Base-by-base conservation (phyloP, 805 yeast species). In the Myxozyma lipomycoides region DNA sequence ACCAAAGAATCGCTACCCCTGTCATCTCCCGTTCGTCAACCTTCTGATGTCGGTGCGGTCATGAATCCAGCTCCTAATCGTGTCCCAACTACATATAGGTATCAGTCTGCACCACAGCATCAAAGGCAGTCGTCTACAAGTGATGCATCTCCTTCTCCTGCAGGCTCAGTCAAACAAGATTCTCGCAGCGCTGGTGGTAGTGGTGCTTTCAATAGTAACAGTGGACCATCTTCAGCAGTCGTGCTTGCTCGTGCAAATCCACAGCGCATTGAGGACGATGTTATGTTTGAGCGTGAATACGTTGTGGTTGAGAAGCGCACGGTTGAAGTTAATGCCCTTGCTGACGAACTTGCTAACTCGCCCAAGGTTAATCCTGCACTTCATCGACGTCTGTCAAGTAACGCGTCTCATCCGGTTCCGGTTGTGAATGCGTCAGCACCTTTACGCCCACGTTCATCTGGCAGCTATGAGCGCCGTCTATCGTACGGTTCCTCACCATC, bases 301-400 rank as follows among this genome's bases (percentile, higher is more conserved):
- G 98, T 91, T 30, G 95, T 91, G 36, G 90, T 91, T 25, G 98
- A 91, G 66, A 93, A 91, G 66, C 78, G 95, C 44, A 87, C 93
- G 0, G 97, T 91, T 2, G 98, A 93, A 65, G 95, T 91, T 6
- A 91, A 91, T 70, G 91, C 95, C 1, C 74, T 93, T 50, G 98
- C 98, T 2, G 98, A 91, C 67, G 96, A 90, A 65, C 71, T 91
- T 45, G 90, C 87, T 15, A 49, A 45, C 25, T 45, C 59, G 19
- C 58, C 59, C 18, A 51, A 47, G 39, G 26, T 36, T 15, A 9
- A 15, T 5, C 32, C 36, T 7, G 40, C 47, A 12, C n/a, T 40
- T 19, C 38, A 35, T 21, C 54, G 58, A 21, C 46, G 58, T 10
- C 17, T 41, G 21, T 50, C 55, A 24, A 32, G 54, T 3, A 45